phyloP scores from a whole-genome alignment of 169 alveolate genomes.

The Theileria parva region DNA sequence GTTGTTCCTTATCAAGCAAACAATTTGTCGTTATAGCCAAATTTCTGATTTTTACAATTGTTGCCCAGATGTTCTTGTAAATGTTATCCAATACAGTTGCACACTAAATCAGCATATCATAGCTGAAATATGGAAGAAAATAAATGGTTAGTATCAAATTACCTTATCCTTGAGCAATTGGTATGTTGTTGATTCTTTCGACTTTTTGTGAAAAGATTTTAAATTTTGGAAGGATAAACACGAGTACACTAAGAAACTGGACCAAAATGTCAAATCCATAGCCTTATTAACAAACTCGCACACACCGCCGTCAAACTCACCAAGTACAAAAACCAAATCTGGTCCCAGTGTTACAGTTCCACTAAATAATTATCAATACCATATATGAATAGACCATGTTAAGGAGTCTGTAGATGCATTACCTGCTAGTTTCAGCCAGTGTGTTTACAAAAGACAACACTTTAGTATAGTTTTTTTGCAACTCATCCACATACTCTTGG shows the following conservation, averaged over 20 bases:
- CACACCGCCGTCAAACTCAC: conserved; percentile 15
- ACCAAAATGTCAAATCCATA: conserved; percentile 37
- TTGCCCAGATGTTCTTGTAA: conserved; percentile 28
- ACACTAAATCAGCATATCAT: not conserved
- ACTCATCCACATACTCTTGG: conserved; percentile 47
- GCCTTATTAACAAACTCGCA: conserved; percentile 26
- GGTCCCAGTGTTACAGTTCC: not conserved
- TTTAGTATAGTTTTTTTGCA: conserved; percentile 21
- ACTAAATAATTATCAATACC: not conserved
- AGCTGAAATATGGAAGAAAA: not conserved
- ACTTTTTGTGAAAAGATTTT: conserved; percentile 47
- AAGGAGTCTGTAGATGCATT: no score
- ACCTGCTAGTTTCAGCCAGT: conserved; percentile 39
- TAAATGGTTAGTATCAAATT: not conserved
- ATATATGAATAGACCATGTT: not conserved
- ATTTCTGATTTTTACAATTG: conserved; percentile 36
- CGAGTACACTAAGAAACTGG: conserved; percentile 15
- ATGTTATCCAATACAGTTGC: conserved; percentile 39
- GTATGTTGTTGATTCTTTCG: conserved; percentile 33
- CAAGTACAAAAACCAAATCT: not conserved
- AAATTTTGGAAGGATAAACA: conserved; percentile 50
- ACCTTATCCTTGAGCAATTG: conserved; percentile 57
- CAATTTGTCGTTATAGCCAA: conserved; percentile 9
- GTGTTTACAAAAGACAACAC: conserved; percentile 21
- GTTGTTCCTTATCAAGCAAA: conserved; percentile 38